phyloP scores from a whole-genome alignment of 176 grass and related monocot genomes.

The Phragmites australis region DNA sequence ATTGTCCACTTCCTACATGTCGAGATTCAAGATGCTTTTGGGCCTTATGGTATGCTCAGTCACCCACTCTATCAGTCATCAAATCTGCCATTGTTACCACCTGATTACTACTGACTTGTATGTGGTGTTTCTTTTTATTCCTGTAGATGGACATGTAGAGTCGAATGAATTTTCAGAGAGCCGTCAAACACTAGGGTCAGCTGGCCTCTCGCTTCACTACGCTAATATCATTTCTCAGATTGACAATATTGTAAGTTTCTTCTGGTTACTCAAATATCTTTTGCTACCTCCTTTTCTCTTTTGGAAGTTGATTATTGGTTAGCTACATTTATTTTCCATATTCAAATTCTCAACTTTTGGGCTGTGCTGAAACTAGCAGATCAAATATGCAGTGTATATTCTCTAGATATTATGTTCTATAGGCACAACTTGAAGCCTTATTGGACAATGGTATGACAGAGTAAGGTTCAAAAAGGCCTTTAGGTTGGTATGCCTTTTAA shows the following conservation, averaged over 20 bases:
- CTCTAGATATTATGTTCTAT: background rate
- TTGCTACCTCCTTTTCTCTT: conserved; percentile 7
- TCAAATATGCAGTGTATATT: background rate
- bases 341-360: background rate
- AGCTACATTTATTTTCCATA: background rate
- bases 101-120: background rate
- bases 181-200: conserved; percentile 66
- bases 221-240: conserved; percentile 97
- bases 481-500: background rate
- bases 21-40: conserved; percentile 84
- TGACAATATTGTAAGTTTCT: conserved; percentile 87
- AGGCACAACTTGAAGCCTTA: background rate
- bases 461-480: background rate
- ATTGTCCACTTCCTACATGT: conserved; percentile 90
- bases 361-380: background rate
- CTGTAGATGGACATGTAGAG: conserved; percentile 20
- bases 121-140: conserved; percentile 17
- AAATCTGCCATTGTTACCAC: background rate
- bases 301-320: background rate
- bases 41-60: conserved; percentile 59
- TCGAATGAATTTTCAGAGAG: conserved; percentile 41
- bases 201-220: conserved; percentile 88
- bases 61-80: background rate
- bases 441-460: background rate
- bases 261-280: conserved; percentile 11